These are phyloP conservation scores for Lagenaria siceraria DNA, from an alignment of 306 rosid genomes.

Conservation along the genomic window DNA sequence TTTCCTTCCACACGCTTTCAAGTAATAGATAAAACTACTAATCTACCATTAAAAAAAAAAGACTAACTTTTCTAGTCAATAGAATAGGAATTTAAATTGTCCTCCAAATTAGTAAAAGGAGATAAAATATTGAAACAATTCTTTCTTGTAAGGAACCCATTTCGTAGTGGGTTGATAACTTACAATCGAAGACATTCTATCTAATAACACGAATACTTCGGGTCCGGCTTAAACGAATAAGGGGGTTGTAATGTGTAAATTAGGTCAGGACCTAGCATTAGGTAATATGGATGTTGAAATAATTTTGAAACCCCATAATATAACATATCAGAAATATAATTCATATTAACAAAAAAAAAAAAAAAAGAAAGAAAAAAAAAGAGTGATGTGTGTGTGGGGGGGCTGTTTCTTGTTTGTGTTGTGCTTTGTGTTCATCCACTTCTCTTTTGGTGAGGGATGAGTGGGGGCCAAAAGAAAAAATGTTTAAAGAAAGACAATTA, in stretches of 20 bases:
- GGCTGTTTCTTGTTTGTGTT: slow-evolving; percentile 25
- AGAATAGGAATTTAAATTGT: neutral
- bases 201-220: too few species aligned
- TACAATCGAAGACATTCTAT: too few species aligned
- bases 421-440: slow-evolving; percentile 44
- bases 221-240: too few species aligned
- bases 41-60: neutral
- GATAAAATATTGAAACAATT: neutral
- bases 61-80: neutral
- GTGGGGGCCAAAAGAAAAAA: slow-evolving; percentile 28
- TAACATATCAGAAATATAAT: slow-evolving; percentile 10
- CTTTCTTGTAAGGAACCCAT: too few species aligned
- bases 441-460: slow-evolving; percentile 12
- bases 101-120: neutral
- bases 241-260: neutral
- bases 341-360: neutral
- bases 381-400: slow-evolving; percentile 41
- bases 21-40: neutral
- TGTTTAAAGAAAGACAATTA: slow-evolving; percentile 47
- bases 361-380: neutral
- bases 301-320: neutral
- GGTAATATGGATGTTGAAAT: neutral
- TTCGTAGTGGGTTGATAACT: too few species aligned
- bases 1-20: neutral
- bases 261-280: neutral